Base-by-base conservation (phyloP, 495 filamentous ascomycete species). In the Lepidopterella palustris region DNA sequence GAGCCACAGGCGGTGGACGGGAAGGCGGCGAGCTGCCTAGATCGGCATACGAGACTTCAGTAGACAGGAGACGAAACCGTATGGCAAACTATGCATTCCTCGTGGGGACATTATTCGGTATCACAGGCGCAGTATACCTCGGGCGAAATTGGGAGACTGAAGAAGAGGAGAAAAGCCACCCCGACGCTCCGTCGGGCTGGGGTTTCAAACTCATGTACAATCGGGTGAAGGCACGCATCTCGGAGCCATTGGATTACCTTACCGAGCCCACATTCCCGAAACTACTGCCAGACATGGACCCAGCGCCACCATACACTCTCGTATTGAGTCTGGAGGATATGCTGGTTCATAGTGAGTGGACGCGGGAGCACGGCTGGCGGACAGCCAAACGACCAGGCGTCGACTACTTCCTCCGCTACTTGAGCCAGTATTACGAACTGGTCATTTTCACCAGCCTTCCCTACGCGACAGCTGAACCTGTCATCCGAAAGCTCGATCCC, bases 401-500 rank as follows among this genome's bases (percentile, higher is more conserved):
- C 47, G 93, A 98, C 76, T 98, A 98, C 78, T 97, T 98, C 77
- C 73, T 98, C 55, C 89, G 87, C 68, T 98, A 98, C 70, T 79
- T 98, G 39, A 90, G 86, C 73, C 90, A 96, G 71, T 97, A 97
- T 78, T 98, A 96, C 73, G 93, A 98, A 71, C 79, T 98, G 23
- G 95, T 97, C 35, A 81, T 98, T 47, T 98, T 96, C 77, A 97
- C 95, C 26, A 89, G 80, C 57, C 84, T 90, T 15, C 88, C 90
- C 4, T 87, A 82, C 64, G 83, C 83, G 69, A 86, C 86, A 61
- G 93, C 84, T 9, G 92, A 95, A 57, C 89, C 90, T 15, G 79
- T 98, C 23, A 85, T 96, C 62, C 82, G 88, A 50, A 98, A 98
- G 74, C 79, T 98, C 39, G 93, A 97, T 70, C 93, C 92, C n/a